Evolutionary conservation across 225 moss, liverwort and hornwort species (phyloP), one percentile per base, ranked within the genome.

Genomic region (Ulota crispa): DNA sequence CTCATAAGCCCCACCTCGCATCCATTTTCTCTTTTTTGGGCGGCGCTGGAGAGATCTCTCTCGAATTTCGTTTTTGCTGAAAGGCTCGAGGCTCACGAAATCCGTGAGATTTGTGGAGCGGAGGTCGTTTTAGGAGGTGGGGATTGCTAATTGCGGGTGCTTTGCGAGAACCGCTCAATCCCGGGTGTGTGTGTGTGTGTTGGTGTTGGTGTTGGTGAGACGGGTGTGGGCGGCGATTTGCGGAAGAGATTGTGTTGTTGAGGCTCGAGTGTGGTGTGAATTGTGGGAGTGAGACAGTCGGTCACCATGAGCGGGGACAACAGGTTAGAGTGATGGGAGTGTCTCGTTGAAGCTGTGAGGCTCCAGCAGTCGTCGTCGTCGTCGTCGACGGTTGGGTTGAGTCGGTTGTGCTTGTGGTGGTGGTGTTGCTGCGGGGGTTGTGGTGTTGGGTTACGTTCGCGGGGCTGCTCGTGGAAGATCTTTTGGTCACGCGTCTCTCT

Each of bases 261-360:
- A 70, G 31, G 41, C 30, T 6, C 12, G 56, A 73, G 79, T 28
- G 75, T 42, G 9, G 23, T 69, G 80, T 20, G 76, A 69, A 72
- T 80, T 85, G 34, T 30, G 55, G 34, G 50, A 47, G 41, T 50
- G 78, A 73, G 12, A 9, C 30, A 75, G 81, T 41, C 9, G n/a
- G 81, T 23, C 76, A 82, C 56, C 86, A 86, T 86, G 86, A 82
- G 79, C 62, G 86, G 86, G 86, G 86, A 86, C 82, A 86, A 86
- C 86, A 86, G 86, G 86, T 86, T 86, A 86, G 86, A 60, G 64
- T 86, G 82, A 75, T 82, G 86, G 53, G 82, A 70, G 70, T 69
- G 53, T 57, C 57, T 24, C 8, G 68, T 42, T 82, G 75, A 75
- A 82, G 68, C 43, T 68, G 28, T 27, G 52, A 28, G 27, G 41